Evolutionary conservation across 164 flowering plant genomes (phyloP).

Genomic region (Vitis labrusca): DNA sequence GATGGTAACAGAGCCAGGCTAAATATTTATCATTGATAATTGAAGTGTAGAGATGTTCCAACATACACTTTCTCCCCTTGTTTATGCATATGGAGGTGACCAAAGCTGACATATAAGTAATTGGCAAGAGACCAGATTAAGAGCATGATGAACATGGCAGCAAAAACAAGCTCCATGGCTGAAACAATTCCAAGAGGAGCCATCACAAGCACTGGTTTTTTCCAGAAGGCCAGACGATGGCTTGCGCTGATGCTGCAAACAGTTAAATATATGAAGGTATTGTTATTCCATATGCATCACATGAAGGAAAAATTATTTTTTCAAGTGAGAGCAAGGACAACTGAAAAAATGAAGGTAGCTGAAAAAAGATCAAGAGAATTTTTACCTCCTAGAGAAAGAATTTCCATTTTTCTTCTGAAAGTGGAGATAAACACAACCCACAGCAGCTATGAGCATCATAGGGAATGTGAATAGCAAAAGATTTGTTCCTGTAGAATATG

Average conservation of each 20-base stretch:
- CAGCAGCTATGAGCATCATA: slow-evolving; percentile 45
- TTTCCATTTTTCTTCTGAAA: slow-evolving; percentile 20
- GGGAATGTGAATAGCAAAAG: slow-evolving; percentile 53
- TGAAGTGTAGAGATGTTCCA: not conserved
- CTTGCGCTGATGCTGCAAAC: slow-evolving; percentile 6
- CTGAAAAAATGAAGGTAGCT: not conserved
- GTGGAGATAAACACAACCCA: slow-evolving; percentile 52
- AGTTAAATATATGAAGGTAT: not conserved
- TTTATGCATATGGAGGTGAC: slow-evolving; percentile 27
- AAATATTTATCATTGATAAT: no score
- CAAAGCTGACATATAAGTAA: slow-evolving; percentile 39
- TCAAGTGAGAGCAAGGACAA: not conserved
- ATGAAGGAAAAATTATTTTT: not conserved
- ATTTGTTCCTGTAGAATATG: slow-evolving; percentile 35
- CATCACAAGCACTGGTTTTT: slow-evolving; percentile 34
- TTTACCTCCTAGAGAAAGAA: slow-evolving; percentile 6
- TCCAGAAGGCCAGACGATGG: slow-evolving; percentile 12
- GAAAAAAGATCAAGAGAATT: not conserved
- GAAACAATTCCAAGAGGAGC: slow-evolving; percentile 48
- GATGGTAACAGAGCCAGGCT: no score
- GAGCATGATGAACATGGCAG: slow-evolving; percentile 47
- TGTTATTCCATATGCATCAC: not conserved
- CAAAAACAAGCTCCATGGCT: slow-evolving; percentile 33
- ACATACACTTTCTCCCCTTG: slow-evolving; percentile 42
- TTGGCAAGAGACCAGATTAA: slow-evolving; percentile 56